Percentiles rank a stretch among this genome's conserved stretches.
Conservation (phyloP, 192 early-diverging fungal species). For the Linnemannia hyalina region DNA sequence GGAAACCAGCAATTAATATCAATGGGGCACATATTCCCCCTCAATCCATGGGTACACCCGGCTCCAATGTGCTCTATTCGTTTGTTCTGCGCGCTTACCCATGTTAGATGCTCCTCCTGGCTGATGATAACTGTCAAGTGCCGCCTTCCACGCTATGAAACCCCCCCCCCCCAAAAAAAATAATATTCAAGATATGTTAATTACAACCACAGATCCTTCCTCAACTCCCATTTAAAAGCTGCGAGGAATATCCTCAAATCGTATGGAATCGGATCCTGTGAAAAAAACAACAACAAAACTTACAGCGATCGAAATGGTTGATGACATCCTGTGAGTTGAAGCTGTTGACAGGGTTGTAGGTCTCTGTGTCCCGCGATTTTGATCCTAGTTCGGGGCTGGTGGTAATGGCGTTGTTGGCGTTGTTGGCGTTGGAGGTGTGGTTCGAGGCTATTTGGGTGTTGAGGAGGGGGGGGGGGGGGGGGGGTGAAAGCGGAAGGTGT, state of each 20-base stretch:
- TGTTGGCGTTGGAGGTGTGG: neutral
- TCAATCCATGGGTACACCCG: neutral
- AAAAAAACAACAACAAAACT: neutral
- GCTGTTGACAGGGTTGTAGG: constrained; percentile 40
- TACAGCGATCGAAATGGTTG: constrained; percentile 54
- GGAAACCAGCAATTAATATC: neutral
- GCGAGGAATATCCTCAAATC: neutral
- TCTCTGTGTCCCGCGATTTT: constrained; percentile 8
- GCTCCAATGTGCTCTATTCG: neutral
- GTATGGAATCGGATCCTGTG: neutral
- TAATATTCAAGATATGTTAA: neutral
- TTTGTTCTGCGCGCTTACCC: neutral
- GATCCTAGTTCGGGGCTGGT: constrained; percentile 20
- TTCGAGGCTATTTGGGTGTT: neutral
- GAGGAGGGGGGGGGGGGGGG: too few species aligned
- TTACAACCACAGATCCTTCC: too few species aligned
- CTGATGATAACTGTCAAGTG: constrained; percentile 32
- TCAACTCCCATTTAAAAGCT: too few species aligned
- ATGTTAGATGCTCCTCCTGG: constrained; percentile 4
- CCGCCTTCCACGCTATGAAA: constrained; percentile 44
- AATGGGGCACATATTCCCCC: neutral
- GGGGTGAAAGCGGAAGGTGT: too few species aligned
- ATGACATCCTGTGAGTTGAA: constrained; percentile 55
- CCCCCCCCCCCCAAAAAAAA: neutral
- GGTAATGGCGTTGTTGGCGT: neutral